Evolutionary conservation across 2,329 filamentous ascomycete genomes (phyloP), one percentile per base, ranked within the genome.

Genomic region (Colletotrichum sp.): DNA sequence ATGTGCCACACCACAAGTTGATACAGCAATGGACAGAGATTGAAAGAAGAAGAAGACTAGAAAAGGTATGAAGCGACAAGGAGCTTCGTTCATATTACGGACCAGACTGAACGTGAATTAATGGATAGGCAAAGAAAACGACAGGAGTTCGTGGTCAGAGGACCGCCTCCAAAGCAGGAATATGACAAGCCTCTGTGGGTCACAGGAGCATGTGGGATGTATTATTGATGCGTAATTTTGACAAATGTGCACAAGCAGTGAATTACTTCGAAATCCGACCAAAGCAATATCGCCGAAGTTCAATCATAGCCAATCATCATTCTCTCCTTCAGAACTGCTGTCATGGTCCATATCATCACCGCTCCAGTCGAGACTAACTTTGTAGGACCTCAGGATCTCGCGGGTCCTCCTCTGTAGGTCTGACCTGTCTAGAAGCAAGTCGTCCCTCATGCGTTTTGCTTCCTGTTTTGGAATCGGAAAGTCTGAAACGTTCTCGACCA

Each of bases 271-370:
- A 1, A 34, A 34, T 39, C 36, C 9, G 0, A 0, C 16, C 16
- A 44, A 44, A 19, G 1, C 5, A 8, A 19, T 19, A 0, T 0
- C 36, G 36, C 16, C 16, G 16, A 19, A 44, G 0, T 44, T 5
- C 39, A 11, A 44, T 44, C 39, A 49, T 1, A 6, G 5, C 2
- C 39, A n/a, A 44, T 44, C 39, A 44, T 39, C 16, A 44, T 44
- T 6, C 19, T 49, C 44, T 22, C 19, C 44, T 12, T 49, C 44
- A n/a, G 44, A 49, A 3, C 19, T 49, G 39, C 7, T 2, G 8
- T 12, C 44, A n/a, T 49, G 6, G 19, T 49, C 44, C 6, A 22
- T 4, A 1, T 49, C 44, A 49, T 19, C 19, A n/a, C 0, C 44
- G 44, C 44, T 12, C 55, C 55, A 59, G 27, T 29, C 55, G 22